Percentiles rank a stretch among this genome's conserved stretches.
Evolutionary conservation across 1,284 basidiomycete genomes (phyloP).

Genomic region (Trichosporon sp.): DNA sequence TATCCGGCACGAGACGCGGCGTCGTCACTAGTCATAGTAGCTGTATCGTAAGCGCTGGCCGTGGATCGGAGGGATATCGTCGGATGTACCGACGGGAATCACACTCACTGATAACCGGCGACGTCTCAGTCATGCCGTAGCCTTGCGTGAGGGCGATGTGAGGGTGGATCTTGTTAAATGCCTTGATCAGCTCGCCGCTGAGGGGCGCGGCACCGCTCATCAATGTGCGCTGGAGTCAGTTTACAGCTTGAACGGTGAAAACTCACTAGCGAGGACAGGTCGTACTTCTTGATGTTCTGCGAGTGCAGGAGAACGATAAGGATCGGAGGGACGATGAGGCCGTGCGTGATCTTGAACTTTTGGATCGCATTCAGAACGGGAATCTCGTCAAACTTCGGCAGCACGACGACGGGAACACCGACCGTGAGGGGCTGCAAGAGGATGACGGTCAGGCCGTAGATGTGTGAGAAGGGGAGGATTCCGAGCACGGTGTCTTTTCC

Average conservation of each 20-base stretch:
- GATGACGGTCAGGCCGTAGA: slow-evolving; percentile 35
- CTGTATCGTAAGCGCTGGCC: not conserved
- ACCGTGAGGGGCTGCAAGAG: slow-evolving; percentile 59
- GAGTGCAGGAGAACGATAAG: slow-evolving; percentile 55
- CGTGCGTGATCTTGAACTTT: slow-evolving; percentile 59
- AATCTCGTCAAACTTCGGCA: slow-evolving; percentile 57
- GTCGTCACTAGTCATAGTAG: slow-evolving; percentile 1
- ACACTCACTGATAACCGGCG: slow-evolving; percentile 31
- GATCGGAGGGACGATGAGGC: slow-evolving; percentile 77
- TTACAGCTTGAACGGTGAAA: not conserved
- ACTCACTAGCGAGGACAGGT: slow-evolving; percentile 51
- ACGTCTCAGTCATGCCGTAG: slow-evolving; percentile 52
- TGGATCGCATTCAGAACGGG: slow-evolving; percentile 64
- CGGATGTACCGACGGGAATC: slow-evolving; percentile 10
- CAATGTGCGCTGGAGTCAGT: slow-evolving; percentile 58
- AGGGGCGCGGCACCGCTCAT: slow-evolving; percentile 79
- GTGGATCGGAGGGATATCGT: slow-evolving; percentile 12
- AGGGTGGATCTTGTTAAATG: slow-evolving; percentile 25
- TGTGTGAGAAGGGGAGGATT: slow-evolving; percentile 16
- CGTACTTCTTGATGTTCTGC: slow-evolving; percentile 61
- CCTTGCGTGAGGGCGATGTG: slow-evolving; percentile 38
- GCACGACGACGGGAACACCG: slow-evolving; percentile 61
- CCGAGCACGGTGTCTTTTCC: slow-evolving; percentile 12
- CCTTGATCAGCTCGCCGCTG: slow-evolving; percentile 46
- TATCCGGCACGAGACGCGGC: slow-evolving; percentile 52